phyloP scores from a whole-genome alignment of 202 grass and related monocot species.

The Digitaria exilis region DNA sequence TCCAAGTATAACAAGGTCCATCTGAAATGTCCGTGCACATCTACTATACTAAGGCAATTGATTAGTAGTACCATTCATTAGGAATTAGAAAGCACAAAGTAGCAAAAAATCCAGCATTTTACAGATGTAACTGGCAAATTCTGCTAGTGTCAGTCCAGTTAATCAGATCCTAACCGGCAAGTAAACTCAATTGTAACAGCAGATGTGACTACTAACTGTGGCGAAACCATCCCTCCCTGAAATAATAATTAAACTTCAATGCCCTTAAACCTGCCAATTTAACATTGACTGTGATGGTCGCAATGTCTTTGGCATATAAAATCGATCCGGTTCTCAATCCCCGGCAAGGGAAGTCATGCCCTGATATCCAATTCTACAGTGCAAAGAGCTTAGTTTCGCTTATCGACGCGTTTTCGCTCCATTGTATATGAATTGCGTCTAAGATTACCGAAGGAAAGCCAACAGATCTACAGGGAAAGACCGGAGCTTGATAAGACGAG shows the following conservation, averaged over 20 bases:
- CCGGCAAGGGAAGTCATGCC: background rate
- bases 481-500: background rate
- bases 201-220: background rate
- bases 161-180: background rate
- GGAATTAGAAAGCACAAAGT: background rate
- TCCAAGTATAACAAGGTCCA: background rate
- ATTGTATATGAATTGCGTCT: background rate
- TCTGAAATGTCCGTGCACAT: background rate
- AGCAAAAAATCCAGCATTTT: background rate
- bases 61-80: background rate
- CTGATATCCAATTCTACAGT: background rate
- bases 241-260: background rate
- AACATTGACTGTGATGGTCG: background rate
- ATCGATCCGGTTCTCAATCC: background rate
- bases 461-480: conserved; percentile 18
- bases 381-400: background rate
- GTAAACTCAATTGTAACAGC: background rate
- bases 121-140: background rate
- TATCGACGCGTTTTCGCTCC: background rate
- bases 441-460: background rate
- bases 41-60: background rate
- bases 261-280: background rate
- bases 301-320: background rate
- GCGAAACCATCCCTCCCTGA: background rate
- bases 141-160: background rate